A percentile compares a stretch with the other conserved stretches of the same genome.
Evolutionary conservation across 768 basidiomycete genomes (phyloP).

Genomic region (Kwoniella bestiolae): DNA sequence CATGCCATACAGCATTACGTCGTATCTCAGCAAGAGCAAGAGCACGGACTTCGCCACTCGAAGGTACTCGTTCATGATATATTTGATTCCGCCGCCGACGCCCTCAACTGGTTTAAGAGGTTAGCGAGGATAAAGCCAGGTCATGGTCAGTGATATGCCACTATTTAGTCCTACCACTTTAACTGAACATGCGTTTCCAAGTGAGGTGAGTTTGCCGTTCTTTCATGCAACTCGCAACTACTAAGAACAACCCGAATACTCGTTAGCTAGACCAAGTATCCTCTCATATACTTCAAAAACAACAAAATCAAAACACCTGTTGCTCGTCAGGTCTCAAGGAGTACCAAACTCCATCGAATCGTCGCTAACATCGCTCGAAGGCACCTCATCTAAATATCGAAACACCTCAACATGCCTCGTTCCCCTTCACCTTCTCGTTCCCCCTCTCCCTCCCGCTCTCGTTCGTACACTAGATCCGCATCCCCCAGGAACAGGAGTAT

Average conservation of each 20-base stretch:
- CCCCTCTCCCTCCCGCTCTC: conserved; percentile 18
- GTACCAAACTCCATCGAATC: no score
- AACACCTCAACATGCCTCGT: conserved; percentile 27
- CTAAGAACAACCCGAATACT: no score
- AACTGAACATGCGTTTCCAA: not conserved
- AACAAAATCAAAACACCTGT: no score
- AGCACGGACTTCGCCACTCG: conserved; percentile 14
- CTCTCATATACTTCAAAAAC: no score
- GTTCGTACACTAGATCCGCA: conserved; percentile 11
- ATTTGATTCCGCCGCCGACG: not conserved
- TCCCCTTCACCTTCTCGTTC: conserved; percentile 30
- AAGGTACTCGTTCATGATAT: not conserved
- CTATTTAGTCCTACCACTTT: no score
- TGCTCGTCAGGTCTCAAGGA: no score
- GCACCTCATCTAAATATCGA: no score
- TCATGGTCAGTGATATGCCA: no score
- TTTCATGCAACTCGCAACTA: not conserved
- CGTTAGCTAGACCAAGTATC: no score
- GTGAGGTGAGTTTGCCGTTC: not conserved
- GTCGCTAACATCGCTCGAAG: no score
- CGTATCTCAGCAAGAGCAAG: not conserved
- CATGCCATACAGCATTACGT: conserved; percentile 19
- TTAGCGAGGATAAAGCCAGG: no score
- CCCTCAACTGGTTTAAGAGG: no score
- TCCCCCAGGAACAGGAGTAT: conserved; percentile 19